phyloP scores from a whole-genome alignment of 805 yeast genomes.

The Spathaspora gorwiae region DNA sequence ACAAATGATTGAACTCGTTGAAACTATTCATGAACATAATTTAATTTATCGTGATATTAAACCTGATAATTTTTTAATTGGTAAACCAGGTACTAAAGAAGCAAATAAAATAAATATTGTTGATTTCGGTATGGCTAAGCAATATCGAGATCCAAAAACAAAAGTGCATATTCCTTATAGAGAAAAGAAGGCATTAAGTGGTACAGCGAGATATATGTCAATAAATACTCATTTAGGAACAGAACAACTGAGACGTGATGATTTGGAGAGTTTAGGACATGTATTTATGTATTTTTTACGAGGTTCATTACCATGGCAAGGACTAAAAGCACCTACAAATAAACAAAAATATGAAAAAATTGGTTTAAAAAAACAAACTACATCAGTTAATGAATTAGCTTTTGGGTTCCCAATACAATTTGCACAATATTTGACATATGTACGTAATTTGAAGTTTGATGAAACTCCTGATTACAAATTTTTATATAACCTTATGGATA shows the following conservation, averaged over 20 bases:
- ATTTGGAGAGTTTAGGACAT: conserved; percentile 93
- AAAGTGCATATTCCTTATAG: conserved; percentile 95
- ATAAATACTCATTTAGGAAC: conserved; percentile 96
- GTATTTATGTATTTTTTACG: conserved; percentile 92
- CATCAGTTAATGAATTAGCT: conserved; percentile 80
- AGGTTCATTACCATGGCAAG: conserved; percentile 98
- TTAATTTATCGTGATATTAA: conserved; percentile 94
- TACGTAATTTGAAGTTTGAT: conserved; percentile 85
- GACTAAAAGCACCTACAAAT: conserved; percentile 95
- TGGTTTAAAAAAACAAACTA: conserved; percentile 91
- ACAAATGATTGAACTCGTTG: conserved; percentile 88
- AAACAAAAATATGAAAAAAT: conserved; percentile 96
- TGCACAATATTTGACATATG: conserved; percentile 85
- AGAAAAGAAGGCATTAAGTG: conserved; percentile 91
- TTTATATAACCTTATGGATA: conserved; percentile 69
- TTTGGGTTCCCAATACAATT: conserved; percentile 89
- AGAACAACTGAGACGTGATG: conserved; percentile 95
- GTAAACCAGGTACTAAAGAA: conserved; percentile 78
- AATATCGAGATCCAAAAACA: conserved; percentile 93
- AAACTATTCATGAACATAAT: conserved; percentile 82
- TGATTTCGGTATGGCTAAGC: conserved; percentile 99
- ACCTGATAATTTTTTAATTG: conserved; percentile 94
- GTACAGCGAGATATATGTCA: conserved; percentile 98
- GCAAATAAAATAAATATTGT: conserved; percentile 85
- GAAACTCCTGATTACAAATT: conserved; percentile 93